Evolutionary conservation across 345 rosid genomes (phyloP).

Genomic region (Hypericum perforatum): DNA sequence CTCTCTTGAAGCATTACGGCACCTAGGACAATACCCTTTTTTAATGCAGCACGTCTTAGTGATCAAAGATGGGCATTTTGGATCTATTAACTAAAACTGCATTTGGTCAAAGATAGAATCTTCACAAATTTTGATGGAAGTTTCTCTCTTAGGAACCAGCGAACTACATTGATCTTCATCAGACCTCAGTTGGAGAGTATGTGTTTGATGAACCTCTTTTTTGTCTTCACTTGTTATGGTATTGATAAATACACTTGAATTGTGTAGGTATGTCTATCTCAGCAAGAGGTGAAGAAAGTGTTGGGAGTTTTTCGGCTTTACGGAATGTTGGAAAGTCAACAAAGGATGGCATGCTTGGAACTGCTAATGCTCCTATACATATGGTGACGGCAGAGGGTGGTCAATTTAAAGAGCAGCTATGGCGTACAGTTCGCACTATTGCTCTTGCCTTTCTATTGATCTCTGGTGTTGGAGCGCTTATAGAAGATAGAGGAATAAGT

Average conservation of each 20-base stretch:
- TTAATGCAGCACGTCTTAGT: too few species aligned
- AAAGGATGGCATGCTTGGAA: slow-evolving; percentile 70
- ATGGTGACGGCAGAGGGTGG: slow-evolving; percentile 75
- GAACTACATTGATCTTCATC: too few species aligned
- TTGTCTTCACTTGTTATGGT: background rate
- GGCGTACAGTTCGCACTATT: slow-evolving; percentile 76
- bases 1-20: too few species aligned
- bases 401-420: slow-evolving; percentile 78
- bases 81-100: too few species aligned
- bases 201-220: too few species aligned
- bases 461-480: slow-evolving; percentile 87
- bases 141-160: too few species aligned
- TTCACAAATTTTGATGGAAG: too few species aligned
- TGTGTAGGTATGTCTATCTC: slow-evolving; percentile 45
- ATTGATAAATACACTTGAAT: slow-evolving; percentile 3
- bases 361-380: slow-evolving; percentile 76
- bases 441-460: slow-evolving; percentile 70
- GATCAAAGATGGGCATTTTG: too few species aligned
- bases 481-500: slow-evolving; percentile 81
- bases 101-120: too few species aligned
- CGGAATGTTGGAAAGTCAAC: slow-evolving; percentile 59
- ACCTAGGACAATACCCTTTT: too few species aligned
- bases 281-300: slow-evolving; percentile 43
- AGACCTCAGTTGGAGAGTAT: too few species aligned
- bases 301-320: slow-evolving; percentile 54